Conservation (phyloP, 2,329 filamentous ascomycete genomes). For the Fusarium lyarnte region DNA sequence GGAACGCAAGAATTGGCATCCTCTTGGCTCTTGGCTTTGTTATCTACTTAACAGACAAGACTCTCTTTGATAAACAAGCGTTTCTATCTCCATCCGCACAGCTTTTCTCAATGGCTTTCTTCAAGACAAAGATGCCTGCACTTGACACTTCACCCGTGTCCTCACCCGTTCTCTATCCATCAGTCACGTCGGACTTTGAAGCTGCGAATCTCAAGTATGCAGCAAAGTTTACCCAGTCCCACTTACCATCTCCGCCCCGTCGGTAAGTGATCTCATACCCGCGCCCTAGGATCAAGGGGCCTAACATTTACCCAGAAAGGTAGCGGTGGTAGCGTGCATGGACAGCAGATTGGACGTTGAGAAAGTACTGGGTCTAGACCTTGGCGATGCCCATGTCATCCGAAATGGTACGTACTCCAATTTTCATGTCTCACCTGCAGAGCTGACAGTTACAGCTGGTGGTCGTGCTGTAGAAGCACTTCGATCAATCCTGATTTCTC, state of each 20-base stretch:
- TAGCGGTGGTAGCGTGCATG: slow-evolving; percentile 76
- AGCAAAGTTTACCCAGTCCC: slow-evolving; percentile 30
- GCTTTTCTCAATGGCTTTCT: not conserved
- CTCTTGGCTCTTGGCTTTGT: slow-evolving; percentile 4
- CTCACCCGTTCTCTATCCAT: not conserved
- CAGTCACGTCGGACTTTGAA: slow-evolving; percentile 35
- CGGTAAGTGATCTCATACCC: slow-evolving; percentile 29
- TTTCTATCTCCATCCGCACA: not conserved
- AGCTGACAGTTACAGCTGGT: slow-evolving; percentile 54
- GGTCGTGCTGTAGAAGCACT: slow-evolving; percentile 74
- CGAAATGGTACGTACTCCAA: slow-evolving; percentile 63
- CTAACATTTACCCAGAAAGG: slow-evolving; percentile 43
- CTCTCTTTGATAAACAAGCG: not conserved
- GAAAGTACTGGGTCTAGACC: slow-evolving; percentile 67
- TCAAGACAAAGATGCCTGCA: slow-evolving; percentile 10
- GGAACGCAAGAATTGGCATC: slow-evolving; percentile 1
- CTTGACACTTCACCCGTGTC: not conserved
- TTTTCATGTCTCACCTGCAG: not conserved
- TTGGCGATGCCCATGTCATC: slow-evolving; percentile 82
- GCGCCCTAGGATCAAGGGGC: slow-evolving; percentile 19
- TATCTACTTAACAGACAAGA: slow-evolving; percentile 3
- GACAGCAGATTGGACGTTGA: slow-evolving; percentile 78
- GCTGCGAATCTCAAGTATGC: slow-evolving; percentile 38
- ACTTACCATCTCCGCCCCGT: slow-evolving; percentile 37
- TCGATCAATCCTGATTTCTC: slow-evolving; percentile 78